Conservation (phyloP, 306 rosid genomes). For the Senna tora region DNA sequence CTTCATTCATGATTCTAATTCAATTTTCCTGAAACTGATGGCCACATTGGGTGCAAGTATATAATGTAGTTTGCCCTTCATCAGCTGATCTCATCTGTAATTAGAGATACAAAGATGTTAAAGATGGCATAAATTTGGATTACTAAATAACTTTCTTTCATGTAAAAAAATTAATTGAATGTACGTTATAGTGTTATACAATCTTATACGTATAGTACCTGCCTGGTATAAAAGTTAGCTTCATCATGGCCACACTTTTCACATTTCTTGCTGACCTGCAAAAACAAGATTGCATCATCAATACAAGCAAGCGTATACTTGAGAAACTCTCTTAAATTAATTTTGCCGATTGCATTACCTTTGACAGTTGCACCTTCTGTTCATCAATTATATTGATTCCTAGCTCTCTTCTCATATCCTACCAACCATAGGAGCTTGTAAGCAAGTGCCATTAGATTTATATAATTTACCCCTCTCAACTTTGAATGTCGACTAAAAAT, state of each 20-base stretch:
- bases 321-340: constrained; percentile 9
- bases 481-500: too few relatives aligned
- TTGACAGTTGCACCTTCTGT: constrained; percentile 38
- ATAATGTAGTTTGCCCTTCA: constrained; percentile 60
- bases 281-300: constrained; percentile 10
- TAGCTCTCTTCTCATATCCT: too few relatives aligned
- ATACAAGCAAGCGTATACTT: not conserved
- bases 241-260: constrained; percentile 85
- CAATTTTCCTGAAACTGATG: constrained; percentile 50
- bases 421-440: too few relatives aligned
- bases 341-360: constrained; percentile 36
- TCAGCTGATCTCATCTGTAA: constrained; percentile 53
- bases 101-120: not conserved
- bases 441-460: too few relatives aligned
- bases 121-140: constrained; percentile 1
- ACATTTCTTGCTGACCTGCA: constrained; percentile 67
- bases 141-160: constrained; percentile 25
- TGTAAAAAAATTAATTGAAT: constrained; percentile 5
- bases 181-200: constrained; percentile 2
- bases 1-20: not conserved
- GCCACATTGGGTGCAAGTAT: constrained; percentile 40
- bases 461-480: too few relatives aligned
- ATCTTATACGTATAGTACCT: constrained; percentile 39
- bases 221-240: constrained; percentile 53
- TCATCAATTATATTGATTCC: constrained; percentile 43